A percentile compares a stretch with the other conserved stretches of the same genome.
phyloP scores from a whole-genome alignment of 225 moss, liverwort and hornwort genomes.

The Marchantia polymorpha region DNA sequence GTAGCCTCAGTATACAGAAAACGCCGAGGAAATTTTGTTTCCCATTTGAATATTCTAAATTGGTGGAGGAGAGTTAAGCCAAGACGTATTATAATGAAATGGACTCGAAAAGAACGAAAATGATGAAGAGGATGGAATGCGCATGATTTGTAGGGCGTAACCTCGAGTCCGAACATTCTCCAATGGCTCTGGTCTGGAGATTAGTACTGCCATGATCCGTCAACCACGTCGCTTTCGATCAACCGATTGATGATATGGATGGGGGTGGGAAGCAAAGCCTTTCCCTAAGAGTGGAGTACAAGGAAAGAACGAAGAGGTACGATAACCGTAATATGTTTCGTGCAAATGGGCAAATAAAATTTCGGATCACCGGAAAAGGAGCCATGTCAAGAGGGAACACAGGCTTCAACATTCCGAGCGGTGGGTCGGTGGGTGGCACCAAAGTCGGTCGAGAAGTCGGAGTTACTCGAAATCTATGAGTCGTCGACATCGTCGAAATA shows the following conservation, averaged over 20 bases:
- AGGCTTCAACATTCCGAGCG: too few relatives aligned
- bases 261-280: neutral
- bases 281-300: neutral
- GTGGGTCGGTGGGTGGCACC: too few relatives aligned
- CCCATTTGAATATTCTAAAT: too few relatives aligned
- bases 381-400: constrained; percentile 17
- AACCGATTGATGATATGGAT: neutral
- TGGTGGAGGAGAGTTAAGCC: too few relatives aligned
- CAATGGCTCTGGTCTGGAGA: neutral
- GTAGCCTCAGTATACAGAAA: too few relatives aligned
- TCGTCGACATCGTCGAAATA: too few relatives aligned
- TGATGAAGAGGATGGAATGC: neutral
- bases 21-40: too few relatives aligned
- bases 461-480: too few relatives aligned
- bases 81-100: too few relatives aligned
- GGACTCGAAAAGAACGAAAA: neutral
- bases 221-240: neutral
- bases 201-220: neutral
- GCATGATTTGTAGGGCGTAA: neutral
- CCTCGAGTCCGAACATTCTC: neutral
- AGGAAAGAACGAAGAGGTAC: neutral
- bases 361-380: neutral
- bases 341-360: neutral
- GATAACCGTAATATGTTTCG: neutral
- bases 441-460: too few relatives aligned